Percentiles rank a stretch among this genome's conserved stretches.
phyloP scores from a whole-genome alignment of 2,329 filamentous ascomycete species.

The Clonostachys solani region DNA sequence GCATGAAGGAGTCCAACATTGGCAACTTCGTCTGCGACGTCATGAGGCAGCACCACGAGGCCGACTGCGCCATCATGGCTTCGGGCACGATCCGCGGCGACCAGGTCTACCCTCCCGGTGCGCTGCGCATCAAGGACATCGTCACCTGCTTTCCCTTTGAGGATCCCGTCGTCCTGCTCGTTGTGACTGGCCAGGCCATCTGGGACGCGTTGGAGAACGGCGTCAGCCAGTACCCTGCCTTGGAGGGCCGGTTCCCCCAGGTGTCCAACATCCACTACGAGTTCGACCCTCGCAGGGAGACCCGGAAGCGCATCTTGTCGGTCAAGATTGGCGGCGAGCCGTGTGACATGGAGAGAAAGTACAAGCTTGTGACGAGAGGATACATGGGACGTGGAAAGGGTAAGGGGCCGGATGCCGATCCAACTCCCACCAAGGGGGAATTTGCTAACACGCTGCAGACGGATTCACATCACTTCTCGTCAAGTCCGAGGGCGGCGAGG shows the following conservation, averaged over 20 bases:
- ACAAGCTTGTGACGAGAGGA: constrained; percentile 73
- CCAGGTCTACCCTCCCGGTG: constrained; percentile 79
- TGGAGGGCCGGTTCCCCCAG: constrained; percentile 81
- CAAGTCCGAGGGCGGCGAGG: constrained; percentile 68
- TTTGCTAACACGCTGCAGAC: constrained; percentile 41
- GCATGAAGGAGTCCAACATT: constrained; percentile 74
- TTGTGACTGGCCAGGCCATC: constrained; percentile 67
- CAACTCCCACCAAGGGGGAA: neutral
- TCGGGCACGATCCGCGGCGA: constrained; percentile 84
- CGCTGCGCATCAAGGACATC: constrained; percentile 76
- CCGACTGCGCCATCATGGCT: constrained; percentile 82
- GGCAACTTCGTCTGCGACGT: constrained; percentile 91
- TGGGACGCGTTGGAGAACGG: constrained; percentile 81
- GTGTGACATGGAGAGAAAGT: constrained; percentile 59
- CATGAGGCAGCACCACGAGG: constrained; percentile 77
- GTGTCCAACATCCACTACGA: constrained; percentile 78
- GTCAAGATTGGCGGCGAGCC: constrained; percentile 57
- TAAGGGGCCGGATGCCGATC: constrained; percentile 8
- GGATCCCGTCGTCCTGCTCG: constrained; percentile 78
- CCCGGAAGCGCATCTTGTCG: constrained; percentile 59
- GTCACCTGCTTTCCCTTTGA: constrained; percentile 90
- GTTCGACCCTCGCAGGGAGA: constrained; percentile 60
- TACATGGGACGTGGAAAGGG: constrained; percentile 85
- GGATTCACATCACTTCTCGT: constrained; percentile 77
- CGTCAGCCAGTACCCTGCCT: constrained; percentile 73